These are phyloP conservation scores for Arabidopsis lyrata DNA, from an alignment of 441 rosid species.

Conservation along the genomic window DNA sequence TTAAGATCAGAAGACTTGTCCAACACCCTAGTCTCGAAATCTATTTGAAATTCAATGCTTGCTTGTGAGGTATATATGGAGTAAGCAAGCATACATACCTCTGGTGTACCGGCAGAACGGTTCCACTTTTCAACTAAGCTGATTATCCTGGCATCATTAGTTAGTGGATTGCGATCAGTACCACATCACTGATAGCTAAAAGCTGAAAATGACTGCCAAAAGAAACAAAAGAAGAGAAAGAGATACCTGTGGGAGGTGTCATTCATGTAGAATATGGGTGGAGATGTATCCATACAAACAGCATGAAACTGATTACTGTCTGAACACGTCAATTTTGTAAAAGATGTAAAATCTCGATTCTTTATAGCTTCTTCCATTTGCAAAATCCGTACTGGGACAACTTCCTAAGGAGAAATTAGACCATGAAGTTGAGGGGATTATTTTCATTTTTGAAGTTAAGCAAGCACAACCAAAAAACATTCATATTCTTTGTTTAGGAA, in stretches of 20 bases:
- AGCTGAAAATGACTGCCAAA: conserved; percentile 9
- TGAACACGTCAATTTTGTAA: conserved; percentile 74
- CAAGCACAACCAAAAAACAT: not conserved
- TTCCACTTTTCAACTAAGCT: conserved; percentile 89
- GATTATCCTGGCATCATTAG: conserved; percentile 67
- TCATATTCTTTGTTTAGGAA: not conserved
- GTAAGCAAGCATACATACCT: conserved; percentile 52
- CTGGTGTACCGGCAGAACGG: conserved; percentile 64
- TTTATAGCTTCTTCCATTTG: conserved; percentile 86
- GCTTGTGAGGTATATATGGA: conserved; percentile 9
- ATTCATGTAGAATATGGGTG: conserved; percentile 96
- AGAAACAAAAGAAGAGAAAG: conserved; percentile 20
- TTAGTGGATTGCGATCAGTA: conserved; percentile 14
- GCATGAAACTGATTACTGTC: conserved; percentile 98
- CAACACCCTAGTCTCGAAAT: not conserved
- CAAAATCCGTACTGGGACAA: conserved; percentile 74
- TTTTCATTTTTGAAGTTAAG: not conserved
- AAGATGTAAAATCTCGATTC: conserved; percentile 69
- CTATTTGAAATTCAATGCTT: not conserved
- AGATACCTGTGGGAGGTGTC: conserved; percentile 90
- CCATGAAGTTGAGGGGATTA: not conserved
- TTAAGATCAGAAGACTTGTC: not conserved
- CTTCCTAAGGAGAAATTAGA: conserved; percentile 53
- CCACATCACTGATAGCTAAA: conserved; percentile 5
- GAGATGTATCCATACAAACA: conserved; percentile 82